A percentile compares a stretch with the other conserved stretches of the same genome.
Conservation (phyloP, 2,329 filamentous ascomycete species). For the Colletotrichum sp. region DNA sequence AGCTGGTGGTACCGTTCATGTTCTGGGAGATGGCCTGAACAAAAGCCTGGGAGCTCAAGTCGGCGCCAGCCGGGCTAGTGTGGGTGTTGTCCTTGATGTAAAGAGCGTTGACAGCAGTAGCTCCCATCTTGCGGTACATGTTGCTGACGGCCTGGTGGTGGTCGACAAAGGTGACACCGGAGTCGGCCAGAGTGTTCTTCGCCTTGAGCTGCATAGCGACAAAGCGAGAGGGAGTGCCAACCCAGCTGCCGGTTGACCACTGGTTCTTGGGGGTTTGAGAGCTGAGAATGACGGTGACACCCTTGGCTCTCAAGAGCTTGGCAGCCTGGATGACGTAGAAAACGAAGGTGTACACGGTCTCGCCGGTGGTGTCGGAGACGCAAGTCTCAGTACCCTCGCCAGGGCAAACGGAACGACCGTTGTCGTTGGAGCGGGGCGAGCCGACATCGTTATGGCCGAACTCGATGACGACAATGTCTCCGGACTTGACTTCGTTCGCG, state of each 20-base stretch:
- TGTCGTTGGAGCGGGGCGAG: constrained; percentile 58
- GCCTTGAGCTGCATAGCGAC: constrained; percentile 52
- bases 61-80: constrained; percentile 60
- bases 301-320: constrained; percentile 57
- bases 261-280: constrained; percentile 63
- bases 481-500: constrained; percentile 53
- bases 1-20: constrained; percentile 31
- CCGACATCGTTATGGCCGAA: constrained; percentile 78
- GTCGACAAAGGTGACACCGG: constrained; percentile 59
- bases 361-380: constrained; percentile 48
- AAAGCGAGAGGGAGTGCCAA: constrained; percentile 55
- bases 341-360: constrained; percentile 66
- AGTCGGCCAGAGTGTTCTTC: constrained; percentile 26
- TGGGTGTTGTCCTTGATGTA: constrained; percentile 69
- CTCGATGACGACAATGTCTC: constrained; percentile 73
- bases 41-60: constrained; percentile 61
- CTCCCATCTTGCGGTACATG: constrained; percentile 57
- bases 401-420: constrained; percentile 64
- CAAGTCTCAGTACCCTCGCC: constrained; percentile 62
- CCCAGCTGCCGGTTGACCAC: constrained; percentile 62
- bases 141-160: constrained; percentile 63
- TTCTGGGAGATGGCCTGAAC: constrained; percentile 32
- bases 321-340: constrained; percentile 65
- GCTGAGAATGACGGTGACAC: constrained; percentile 64
- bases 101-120: constrained; percentile 51